A percentile compares a stretch with the other conserved stretches of the same genome.
Conservation (phyloP, 1,139 yeast species). For the Candida tropicalis region DNA sequence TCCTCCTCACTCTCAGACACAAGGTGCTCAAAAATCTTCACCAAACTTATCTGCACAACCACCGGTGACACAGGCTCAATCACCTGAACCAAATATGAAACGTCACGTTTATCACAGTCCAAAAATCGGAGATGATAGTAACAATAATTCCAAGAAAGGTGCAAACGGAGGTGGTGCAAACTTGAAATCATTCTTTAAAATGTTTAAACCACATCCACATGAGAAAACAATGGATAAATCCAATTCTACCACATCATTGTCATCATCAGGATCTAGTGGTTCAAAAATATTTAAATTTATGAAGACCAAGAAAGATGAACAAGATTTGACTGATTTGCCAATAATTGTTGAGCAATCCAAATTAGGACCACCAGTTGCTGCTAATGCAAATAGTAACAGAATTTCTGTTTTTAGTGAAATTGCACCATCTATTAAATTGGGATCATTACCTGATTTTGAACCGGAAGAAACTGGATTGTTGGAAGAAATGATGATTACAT, state of each 20-base stretch:
- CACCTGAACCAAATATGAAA: neutral
- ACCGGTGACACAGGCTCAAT: neutral
- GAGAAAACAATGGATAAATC: constrained; percentile 11
- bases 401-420: constrained; percentile 15
- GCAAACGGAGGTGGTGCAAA: constrained; percentile 1
- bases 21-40: neutral
- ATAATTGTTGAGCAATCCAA: constrained; percentile 1
- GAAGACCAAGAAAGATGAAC: constrained; percentile 6
- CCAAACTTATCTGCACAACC: neutral
- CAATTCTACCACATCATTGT: constrained; percentile 5
- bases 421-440: constrained; percentile 16
- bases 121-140: neutral
- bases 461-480: constrained; percentile 31
- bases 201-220: constrained; percentile 7
- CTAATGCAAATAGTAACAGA: constrained; percentile 7
- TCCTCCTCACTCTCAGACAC: neutral
- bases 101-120: constrained; percentile 5
- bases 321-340: constrained; percentile 4
- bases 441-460: constrained; percentile 35
- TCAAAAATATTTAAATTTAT: constrained; percentile 9
- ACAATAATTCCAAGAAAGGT: neutral
- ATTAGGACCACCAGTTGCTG: constrained; percentile 4
- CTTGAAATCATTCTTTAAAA: constrained; percentile 15
- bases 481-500: constrained; percentile 35
- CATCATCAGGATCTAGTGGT: constrained; percentile 6